Percentiles rank a stretch among this genome's conserved stretches.
These are phyloP conservation scores for Globisporangium paroecandrum DNA, from an alignment of 352 stramenopile species.

Conservation along the genomic window DNA sequence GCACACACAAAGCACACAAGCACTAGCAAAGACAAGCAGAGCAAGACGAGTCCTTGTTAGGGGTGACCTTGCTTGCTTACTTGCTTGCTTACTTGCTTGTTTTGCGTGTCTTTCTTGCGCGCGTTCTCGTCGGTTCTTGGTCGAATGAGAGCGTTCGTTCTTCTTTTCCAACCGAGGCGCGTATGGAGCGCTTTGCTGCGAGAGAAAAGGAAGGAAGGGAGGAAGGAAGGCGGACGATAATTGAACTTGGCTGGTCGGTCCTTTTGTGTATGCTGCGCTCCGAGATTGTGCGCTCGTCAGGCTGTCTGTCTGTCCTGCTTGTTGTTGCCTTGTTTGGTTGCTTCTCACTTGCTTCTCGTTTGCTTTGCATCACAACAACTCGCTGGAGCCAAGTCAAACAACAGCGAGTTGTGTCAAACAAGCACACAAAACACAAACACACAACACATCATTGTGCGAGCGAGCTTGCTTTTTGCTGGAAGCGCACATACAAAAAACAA, in stretches of 20 bases:
- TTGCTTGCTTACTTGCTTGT: neutral
- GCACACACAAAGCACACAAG: neutral
- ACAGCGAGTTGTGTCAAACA: neutral
- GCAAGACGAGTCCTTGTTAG: constrained; percentile 8
- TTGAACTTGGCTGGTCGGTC: neutral
- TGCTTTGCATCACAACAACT: neutral
- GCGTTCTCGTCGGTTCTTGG: neutral
- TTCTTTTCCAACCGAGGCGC: neutral
- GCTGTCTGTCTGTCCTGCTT: neutral
- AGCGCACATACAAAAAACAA: constrained; percentile 2
- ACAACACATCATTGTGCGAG: neutral
- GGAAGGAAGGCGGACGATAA: neutral
- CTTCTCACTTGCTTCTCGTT: neutral
- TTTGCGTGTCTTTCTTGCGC: constrained; percentile 1
- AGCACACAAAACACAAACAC: neutral
- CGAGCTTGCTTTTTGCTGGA: neutral
- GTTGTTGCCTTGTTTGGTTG: neutral
- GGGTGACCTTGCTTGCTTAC: neutral
- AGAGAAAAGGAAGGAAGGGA: neutral
- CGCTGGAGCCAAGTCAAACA: neutral
- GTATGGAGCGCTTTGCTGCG: neutral
- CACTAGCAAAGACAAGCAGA: neutral
- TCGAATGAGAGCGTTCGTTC: neutral
- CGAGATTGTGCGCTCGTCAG: neutral
- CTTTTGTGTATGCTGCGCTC: neutral